These are phyloP conservation scores for Ceraceosorus guamensis DNA, from an alignment of 1,284 basidiomycete species.

Conservation along the genomic window DNA sequence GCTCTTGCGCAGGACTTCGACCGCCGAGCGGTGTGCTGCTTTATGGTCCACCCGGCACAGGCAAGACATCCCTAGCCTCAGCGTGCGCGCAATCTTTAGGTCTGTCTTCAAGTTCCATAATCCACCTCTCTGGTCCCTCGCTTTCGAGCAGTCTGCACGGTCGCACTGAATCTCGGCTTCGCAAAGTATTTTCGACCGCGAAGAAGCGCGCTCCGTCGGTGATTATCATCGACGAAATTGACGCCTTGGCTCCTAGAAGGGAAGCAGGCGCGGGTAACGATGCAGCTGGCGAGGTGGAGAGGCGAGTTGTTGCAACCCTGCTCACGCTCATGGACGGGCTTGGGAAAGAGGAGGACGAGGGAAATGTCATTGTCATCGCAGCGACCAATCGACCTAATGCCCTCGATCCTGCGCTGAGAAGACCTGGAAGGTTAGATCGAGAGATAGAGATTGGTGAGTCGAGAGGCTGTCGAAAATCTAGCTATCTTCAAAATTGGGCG, in stretches of 20 bases:
- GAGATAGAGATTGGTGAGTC: conserved; percentile 90
- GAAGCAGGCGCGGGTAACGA: conserved; percentile 61
- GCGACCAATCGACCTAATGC: conserved; percentile 96
- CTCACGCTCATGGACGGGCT: conserved; percentile 94
- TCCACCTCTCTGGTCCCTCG: conserved; percentile 79
- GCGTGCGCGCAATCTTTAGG: conserved; percentile 39
- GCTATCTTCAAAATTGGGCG: too few relatives aligned
- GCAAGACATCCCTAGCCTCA: conserved; percentile 46
- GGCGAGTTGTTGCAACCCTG: conserved; percentile 87
- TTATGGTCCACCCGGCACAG: conserved; percentile 48
- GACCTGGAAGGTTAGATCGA: conserved; percentile 90
- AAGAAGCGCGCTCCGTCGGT: conserved; percentile 69
- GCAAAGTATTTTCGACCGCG: conserved; percentile 82
- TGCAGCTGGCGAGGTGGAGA: conserved; percentile 70
- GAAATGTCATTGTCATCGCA: conserved; percentile 85
- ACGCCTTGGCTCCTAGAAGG: conserved; percentile 81
- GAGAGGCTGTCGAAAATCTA: not conserved
- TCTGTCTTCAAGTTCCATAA: conserved; percentile 33
- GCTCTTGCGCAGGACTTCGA: conserved; percentile 61
- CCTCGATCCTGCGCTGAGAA: conserved; percentile 85
- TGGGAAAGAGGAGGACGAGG: conserved; percentile 18
- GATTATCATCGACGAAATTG: conserved; percentile 91
- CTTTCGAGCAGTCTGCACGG: conserved; percentile 91
- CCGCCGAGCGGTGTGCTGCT: conserved; percentile 46
- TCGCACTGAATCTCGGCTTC: conserved; percentile 84